These are phyloP conservation scores for Glomus cerebriforme DNA, from an alignment of 192 early-diverging fungal species.

Conservation along the genomic window DNA sequence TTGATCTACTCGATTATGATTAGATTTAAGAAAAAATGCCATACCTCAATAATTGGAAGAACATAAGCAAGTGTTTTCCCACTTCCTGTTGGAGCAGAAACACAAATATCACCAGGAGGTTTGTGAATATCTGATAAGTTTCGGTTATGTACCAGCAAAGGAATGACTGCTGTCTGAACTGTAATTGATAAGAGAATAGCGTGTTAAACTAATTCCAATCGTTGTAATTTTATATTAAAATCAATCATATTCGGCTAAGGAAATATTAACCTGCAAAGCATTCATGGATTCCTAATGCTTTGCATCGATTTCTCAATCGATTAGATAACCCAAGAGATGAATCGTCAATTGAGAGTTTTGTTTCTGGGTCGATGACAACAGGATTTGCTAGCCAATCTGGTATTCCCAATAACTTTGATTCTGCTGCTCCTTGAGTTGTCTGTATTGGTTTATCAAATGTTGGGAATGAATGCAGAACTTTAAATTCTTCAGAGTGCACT, in stretches of 20 bases:
- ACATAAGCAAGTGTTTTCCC: conserved; percentile 98
- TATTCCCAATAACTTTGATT: conserved; percentile 69
- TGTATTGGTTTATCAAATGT: conserved; percentile 43
- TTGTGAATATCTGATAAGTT: conserved; percentile 67
- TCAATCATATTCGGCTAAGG: background rate
- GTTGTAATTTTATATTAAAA: background rate
- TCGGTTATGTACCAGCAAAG: conserved; percentile 71
- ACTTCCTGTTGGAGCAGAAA: conserved; percentile 93
- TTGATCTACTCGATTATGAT: background rate
- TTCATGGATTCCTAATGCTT: conserved; percentile 61
- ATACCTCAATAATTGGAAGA: conserved; percentile 83
- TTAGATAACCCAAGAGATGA: conserved; percentile 63
- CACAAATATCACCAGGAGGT: conserved; percentile 85
- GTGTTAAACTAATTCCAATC: no score
- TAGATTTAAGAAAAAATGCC: background rate
- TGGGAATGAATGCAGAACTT: conserved; percentile 46
- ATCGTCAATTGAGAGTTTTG: conserved; percentile 52
- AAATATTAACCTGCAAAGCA: conserved; percentile 69
- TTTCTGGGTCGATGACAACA: conserved; percentile 63
- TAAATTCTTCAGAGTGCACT: background rate
- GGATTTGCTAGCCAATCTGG: conserved; percentile 90
- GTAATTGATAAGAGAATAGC: background rate
- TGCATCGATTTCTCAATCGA: conserved; percentile 61
- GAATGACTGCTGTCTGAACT: conserved; percentile 87
- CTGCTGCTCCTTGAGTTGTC: conserved; percentile 43